phyloP scores from a whole-genome alignment of 305 asterid species.

The Rubia tinctorum region DNA sequence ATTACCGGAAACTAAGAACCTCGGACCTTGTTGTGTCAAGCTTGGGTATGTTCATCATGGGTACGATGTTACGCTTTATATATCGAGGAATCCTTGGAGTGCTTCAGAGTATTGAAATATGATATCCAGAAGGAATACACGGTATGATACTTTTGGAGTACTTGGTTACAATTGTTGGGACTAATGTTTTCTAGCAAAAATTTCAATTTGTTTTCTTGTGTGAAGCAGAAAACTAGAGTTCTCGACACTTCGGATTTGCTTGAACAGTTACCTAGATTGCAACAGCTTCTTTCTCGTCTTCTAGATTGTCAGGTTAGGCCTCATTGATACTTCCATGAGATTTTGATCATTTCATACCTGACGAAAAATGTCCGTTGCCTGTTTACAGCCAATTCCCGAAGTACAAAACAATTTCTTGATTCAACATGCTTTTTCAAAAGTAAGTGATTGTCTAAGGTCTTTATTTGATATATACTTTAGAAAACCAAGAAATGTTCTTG shows the following conservation, averaged over 20 bases:
- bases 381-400: constrained; percentile 64
- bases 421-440: constrained; percentile 70
- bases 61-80: constrained; percentile 65
- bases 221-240: constrained; percentile 61
- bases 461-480: background rate
- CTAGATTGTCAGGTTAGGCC: constrained; percentile 61
- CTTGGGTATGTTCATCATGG: constrained; percentile 81
- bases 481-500: background rate
- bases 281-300: constrained; percentile 74
- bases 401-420: constrained; percentile 60
- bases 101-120: constrained; percentile 58
- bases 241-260: constrained; percentile 55
- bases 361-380: constrained; percentile 20
- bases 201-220: constrained; percentile 14
- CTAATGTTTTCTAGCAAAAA: constrained; percentile 11
- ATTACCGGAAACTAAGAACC: constrained; percentile 23
- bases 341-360: background rate
- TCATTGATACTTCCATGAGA: background rate
- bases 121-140: constrained; percentile 64
- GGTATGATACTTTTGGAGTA: constrained; percentile 25
- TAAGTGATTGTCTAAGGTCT: constrained; percentile 33
- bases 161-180: background rate
- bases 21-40: constrained; percentile 38
- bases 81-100: constrained; percentile 78
- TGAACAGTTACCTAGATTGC: constrained; percentile 65